These are phyloP conservation scores for Helicosporidium sp. DNA, from an alignment of 139 green algal species.

Conservation along the genomic window DNA sequence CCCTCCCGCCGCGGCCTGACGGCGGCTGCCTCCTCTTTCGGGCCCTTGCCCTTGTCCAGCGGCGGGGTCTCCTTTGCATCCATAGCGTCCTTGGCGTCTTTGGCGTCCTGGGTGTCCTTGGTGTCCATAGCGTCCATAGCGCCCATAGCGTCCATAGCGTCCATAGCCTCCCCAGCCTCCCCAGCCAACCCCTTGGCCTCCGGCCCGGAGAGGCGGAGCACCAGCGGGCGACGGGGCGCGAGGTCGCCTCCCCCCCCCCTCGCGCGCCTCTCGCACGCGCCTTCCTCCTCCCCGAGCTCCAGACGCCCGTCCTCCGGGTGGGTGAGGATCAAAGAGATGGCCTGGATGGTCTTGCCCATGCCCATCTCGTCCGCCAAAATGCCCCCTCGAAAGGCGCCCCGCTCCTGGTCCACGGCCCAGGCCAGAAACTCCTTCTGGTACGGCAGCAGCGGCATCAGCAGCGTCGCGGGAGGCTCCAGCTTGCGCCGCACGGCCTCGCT, in stretches of 20 bases:
- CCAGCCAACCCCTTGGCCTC: too few relatives aligned
- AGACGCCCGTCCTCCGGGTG: conserved; percentile 27
- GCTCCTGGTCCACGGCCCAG: conserved; percentile 56
- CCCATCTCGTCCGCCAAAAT: conserved; percentile 86
- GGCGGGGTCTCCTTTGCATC: too few relatives aligned
- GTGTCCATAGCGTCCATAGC: background rate
- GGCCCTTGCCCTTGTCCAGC: background rate
- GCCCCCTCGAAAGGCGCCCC: conserved; percentile 38
- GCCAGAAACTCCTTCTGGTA: conserved; percentile 82
- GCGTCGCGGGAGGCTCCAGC: conserved; percentile 35
- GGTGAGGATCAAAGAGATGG: conserved; percentile 60
- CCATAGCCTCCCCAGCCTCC: background rate
- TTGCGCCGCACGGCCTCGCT: background rate
- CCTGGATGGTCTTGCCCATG: conserved; percentile 71
- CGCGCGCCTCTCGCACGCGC: background rate
- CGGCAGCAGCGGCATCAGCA: conserved; percentile 73
- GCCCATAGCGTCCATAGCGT: background rate
- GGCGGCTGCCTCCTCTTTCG: too few relatives aligned
- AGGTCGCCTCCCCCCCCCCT: background rate
- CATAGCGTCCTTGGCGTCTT: too few relatives aligned
- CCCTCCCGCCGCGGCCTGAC: too few relatives aligned
- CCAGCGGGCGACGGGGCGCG: conserved; percentile 1
- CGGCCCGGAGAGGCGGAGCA: background rate
- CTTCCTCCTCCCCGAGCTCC: background rate
- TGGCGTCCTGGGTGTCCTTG: background rate